Evolutionary conservation across 2,329 filamentous ascomycete species (phyloP).

Genomic region (Verticillium zaregamsianum): DNA sequence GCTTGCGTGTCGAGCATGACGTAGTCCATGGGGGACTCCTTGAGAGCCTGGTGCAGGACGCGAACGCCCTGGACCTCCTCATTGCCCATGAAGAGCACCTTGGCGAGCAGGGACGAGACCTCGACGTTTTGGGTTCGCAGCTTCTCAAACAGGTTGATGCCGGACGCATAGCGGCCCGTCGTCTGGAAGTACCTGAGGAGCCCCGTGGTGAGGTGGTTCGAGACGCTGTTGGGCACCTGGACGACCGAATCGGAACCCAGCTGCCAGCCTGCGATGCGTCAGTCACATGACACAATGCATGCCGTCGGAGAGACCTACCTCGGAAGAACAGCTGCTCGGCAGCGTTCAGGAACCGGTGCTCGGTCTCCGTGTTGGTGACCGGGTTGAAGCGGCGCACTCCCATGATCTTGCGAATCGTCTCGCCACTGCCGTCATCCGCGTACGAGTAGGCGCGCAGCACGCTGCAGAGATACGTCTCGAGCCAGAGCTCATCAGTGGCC

Average conservation of each 20-base stretch:
- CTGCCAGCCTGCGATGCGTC: slow-evolving; percentile 67
- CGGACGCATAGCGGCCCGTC: slow-evolving; percentile 88
- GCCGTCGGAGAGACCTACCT: slow-evolving; percentile 43
- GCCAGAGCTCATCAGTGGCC: slow-evolving; percentile 89
- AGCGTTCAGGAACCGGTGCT: slow-evolving; percentile 91
- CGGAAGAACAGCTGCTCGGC: slow-evolving; percentile 94
- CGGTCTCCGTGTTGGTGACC: slow-evolving; percentile 95
- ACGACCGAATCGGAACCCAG: slow-evolving; percentile 95
- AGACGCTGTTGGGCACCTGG: slow-evolving; percentile 94
- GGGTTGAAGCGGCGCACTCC: slow-evolving; percentile 97
- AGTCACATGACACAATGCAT: slow-evolving; percentile 12
- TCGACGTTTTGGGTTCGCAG: slow-evolving; percentile 85
- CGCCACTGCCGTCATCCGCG: slow-evolving; percentile 90
- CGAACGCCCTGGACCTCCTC: slow-evolving; percentile 96
- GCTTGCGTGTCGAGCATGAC: slow-evolving; percentile 93
- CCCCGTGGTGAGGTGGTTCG: slow-evolving; percentile 92
- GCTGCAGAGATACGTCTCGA: slow-evolving; percentile 95
- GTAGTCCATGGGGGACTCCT: slow-evolving; percentile 96
- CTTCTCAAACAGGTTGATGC: slow-evolving; percentile 97
- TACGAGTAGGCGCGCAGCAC: slow-evolving; percentile 94
- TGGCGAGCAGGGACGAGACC: slow-evolving; percentile 86
- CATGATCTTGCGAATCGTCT: slow-evolving; percentile 93
- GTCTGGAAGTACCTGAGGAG: slow-evolving; percentile 93
- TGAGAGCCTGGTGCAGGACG: slow-evolving; percentile 80
- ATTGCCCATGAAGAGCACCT: slow-evolving; percentile 88